Base-by-base conservation (phyloP, 768 basidiomycete genomes). In the Termitomyces sp. region DNA sequence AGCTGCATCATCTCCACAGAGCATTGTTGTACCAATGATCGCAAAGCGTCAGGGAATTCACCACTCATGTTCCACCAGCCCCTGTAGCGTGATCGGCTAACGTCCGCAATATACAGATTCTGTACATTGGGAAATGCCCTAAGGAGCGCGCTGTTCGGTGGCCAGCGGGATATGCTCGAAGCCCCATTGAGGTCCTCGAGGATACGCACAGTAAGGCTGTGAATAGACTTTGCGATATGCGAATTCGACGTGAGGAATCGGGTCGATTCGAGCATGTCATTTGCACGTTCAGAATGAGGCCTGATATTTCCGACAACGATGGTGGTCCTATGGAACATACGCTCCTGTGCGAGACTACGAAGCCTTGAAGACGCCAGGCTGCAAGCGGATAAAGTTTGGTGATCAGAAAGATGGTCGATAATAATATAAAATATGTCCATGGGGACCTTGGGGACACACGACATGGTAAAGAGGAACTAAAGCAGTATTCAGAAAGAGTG, bases 61-160 rank as follows among this genome's bases (percentile, higher is more conserved):
- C 54, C 54, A 16, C 18, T 12, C 44, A 46, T 46, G 34, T 55
- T 34, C 54, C 44, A 55, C 54, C 54, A 55, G 7, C 34, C 54
- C 18, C 54, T 55, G 20, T 46, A 46, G 2, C 44, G 54, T 7
- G 54, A 55, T 37, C 24, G 43, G 24, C 43, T 24, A 30, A 55
- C 44, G n/a, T 55, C 54, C 26, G 37, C 54, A 14, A 55, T n/a
- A 8, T 20, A n/a, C 9, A 39, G 24, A 18, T 36, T 5, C 20
- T 39, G 54, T 9, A 55, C 34, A 9, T 22, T 10, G 12, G 54
- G 34, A 46, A 55, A 55, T 8, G 54, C 54, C 14, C 33, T 55
- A 4, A 55, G 34, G n/a, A 55, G 44, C 18, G 44, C 27, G 2
- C 36, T 46, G 34, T 22, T 55, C 18, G 44, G 7, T 12, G 54